Evolutionary conservation across 371 early-diverging fungal species (phyloP), one percentile per base, ranked within the genome.

Genomic region (Mortierella sp.): DNA sequence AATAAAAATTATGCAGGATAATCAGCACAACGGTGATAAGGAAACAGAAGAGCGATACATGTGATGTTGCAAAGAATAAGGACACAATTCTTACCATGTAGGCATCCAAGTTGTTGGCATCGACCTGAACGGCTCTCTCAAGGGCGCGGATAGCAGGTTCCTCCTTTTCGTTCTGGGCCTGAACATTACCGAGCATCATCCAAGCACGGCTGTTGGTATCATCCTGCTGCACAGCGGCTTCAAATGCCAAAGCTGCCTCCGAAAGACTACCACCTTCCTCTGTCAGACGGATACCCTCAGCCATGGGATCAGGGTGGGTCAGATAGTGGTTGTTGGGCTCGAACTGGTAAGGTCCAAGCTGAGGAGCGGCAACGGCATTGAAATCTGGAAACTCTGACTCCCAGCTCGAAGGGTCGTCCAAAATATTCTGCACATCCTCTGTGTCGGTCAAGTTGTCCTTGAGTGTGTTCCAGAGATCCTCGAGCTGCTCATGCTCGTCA

Each of bases 121-220:
- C 92, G 11, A 90, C 82, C 50, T 91, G 89, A 31, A 95, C 91
- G 14, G 95, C 93, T 69, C 89, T 91, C 69, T 93, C 94, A 69
- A 97, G 84, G 3, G 97, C 96, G 34, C 94, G 92, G 69, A 97
- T 96, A 5, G 97, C 96, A 14, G 95, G 94, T 28, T 91, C 92
- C 76, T 97, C 97, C 83, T 95, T 96, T 88, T 97, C 97, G 79
- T 96, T 96, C 76, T 97, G 96, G 46, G 95, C 95, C 74, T 97
- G 97, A 10, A 90, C 90, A 67, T 92, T 92, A 48, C 97, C 97
- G 0, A 97, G 90, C 78, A 93, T 89, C 88, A 91, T 91, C 97
- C 97, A 97, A 0, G 95, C 95, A 40, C 89, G 89, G 5, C 96
- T 93, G 80, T 96, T 91, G 61, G 72, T 59, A 3, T 94, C 94